These are phyloP conservation scores for Phyllosticta citrichinensis DNA, from an alignment of 2,329 filamentous ascomycete genomes.

Conservation along the genomic window DNA sequence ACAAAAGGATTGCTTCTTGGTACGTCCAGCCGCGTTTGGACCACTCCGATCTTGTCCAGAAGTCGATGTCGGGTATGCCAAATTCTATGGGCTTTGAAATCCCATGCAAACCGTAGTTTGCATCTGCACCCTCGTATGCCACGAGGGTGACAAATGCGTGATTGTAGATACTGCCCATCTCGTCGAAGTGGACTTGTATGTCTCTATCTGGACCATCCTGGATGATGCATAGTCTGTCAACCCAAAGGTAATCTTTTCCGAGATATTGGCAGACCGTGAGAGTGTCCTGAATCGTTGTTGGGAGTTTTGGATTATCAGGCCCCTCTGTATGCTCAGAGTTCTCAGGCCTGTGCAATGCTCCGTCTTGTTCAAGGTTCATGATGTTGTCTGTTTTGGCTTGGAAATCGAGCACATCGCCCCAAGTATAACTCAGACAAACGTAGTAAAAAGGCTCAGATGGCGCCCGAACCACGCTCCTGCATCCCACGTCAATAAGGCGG, in stretches of 20 bases:
- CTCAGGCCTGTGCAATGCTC: neutral
- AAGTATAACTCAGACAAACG: neutral
- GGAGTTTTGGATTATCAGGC: neutral
- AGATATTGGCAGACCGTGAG: neutral
- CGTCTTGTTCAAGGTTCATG: no score
- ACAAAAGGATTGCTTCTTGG: no score
- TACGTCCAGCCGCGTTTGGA: conserved; percentile 8
- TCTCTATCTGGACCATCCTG: neutral
- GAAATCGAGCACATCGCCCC: neutral
- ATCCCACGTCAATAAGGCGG: neutral
- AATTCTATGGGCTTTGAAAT: neutral
- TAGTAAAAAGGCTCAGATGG: no score
- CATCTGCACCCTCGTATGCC: neutral
- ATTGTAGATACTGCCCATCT: neutral
- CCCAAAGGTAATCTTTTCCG: neutral
- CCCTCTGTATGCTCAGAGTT: neutral
- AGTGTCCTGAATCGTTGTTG: neutral
- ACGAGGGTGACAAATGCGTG: neutral
- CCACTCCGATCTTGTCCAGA: neutral
- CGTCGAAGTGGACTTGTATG: neutral
- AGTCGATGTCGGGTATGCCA: no score
- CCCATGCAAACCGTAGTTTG: neutral
- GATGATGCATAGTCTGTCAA: neutral
- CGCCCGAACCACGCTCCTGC: no score
- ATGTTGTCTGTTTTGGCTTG: neutral